A percentile compares a stretch with the other conserved stretches of the same genome.
phyloP scores from a whole-genome alignment of 352 stramenopile species.

The Elongisporangium prolatum region DNA sequence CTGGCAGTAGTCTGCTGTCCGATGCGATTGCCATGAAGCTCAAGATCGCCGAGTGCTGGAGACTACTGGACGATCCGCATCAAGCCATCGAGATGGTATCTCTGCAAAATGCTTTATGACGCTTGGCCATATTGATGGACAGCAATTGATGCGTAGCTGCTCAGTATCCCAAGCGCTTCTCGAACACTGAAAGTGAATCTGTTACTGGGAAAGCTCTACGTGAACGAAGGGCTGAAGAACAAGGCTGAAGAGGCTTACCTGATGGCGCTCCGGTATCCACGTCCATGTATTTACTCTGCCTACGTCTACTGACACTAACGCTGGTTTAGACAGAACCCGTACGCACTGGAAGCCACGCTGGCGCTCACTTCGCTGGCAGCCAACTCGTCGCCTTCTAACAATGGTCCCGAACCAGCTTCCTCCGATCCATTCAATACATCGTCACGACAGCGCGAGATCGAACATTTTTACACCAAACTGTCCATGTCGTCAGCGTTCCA shows the following conservation, averaged over 20 bases:
- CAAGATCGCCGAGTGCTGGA: constrained; percentile 70
- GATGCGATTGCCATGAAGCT: constrained; percentile 29
- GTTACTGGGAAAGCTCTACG: constrained; percentile 62
- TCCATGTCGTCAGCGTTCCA: constrained; percentile 3
- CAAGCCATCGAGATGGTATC: constrained; percentile 61
- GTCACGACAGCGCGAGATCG: constrained; percentile 36
- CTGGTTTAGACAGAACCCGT: constrained; percentile 46
- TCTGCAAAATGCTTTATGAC: not conserved
- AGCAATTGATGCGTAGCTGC: constrained; percentile 26
- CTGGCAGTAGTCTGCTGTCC: constrained; percentile 4
- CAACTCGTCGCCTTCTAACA: not conserved
- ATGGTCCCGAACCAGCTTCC: constrained; percentile 25
- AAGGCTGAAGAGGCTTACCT: constrained; percentile 65
- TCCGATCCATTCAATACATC: constrained; percentile 16
- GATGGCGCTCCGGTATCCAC: constrained; percentile 25
- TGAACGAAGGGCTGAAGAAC: constrained; percentile 46
- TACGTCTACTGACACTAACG: not conserved
- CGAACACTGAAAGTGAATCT: constrained; percentile 58
- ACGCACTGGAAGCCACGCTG: constrained; percentile 75
- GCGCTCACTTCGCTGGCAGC: constrained; percentile 52
- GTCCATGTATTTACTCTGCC: not conserved
- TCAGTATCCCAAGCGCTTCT: constrained; percentile 24
- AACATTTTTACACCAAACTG: constrained; percentile 36
- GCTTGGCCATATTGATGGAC: not conserved
- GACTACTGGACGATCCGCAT: constrained; percentile 45